Evolutionary conservation across 768 basidiomycete genomes (phyloP).

Genomic region (Pluteus cervinus): DNA sequence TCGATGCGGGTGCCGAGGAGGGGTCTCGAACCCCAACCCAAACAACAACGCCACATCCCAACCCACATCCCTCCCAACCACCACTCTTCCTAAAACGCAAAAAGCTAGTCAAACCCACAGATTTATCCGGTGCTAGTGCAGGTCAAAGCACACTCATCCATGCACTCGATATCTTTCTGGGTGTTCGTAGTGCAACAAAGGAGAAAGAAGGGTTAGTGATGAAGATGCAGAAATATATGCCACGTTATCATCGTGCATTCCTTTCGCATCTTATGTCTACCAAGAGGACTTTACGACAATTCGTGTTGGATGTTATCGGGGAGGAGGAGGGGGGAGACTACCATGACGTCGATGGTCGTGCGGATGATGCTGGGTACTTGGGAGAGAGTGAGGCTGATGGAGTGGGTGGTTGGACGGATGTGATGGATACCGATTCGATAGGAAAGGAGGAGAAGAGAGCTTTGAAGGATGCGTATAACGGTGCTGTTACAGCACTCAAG

Average conservation of each 20-base stretch:
- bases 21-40: too few species aligned
- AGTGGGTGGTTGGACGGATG: too few species aligned
- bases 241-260: conserved; percentile 72
- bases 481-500: conserved; percentile 59
- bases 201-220: too few species aligned
- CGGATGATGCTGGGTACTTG: too few species aligned
- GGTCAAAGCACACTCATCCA: conserved; percentile 82
- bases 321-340: conserved; percentile 11
- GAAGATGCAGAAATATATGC: conserved; percentile 84
- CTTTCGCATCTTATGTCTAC: conserved; percentile 58
- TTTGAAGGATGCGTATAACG: conserved; percentile 55
- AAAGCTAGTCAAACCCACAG: conserved; percentile 35
- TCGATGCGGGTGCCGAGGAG: too few species aligned
- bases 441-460: background rate
- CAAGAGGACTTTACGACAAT: conserved; percentile 54
- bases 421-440: too few species aligned
- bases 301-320: conserved; percentile 38
- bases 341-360: too few species aligned
- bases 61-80: too few species aligned
- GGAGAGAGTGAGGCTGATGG: too few species aligned
- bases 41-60: too few species aligned
- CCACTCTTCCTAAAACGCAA: too few species aligned
- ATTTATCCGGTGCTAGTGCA: conserved; percentile 80
- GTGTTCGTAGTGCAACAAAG: conserved; percentile 28
- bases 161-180: conserved; percentile 69